A percentile compares a stretch with the other conserved stretches of the same genome.
Conservation (phyloP, 306 rosid genomes). For the Spatholobus suberectus region DNA sequence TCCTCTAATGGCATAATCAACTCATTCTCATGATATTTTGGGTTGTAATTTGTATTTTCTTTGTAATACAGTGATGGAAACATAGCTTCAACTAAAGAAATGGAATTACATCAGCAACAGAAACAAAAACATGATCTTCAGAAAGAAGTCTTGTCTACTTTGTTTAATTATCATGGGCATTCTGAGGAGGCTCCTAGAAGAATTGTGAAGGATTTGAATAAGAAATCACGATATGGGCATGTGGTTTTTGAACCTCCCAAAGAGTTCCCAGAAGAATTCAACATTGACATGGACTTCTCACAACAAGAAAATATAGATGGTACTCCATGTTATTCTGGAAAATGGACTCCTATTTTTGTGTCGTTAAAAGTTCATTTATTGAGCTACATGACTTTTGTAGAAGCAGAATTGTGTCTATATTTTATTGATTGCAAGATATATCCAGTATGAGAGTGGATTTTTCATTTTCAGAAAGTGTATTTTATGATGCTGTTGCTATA, state of each 20-base stretch:
- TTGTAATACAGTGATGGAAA: conserved; percentile 45
- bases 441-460: not conserved
- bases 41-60: conserved; percentile 32
- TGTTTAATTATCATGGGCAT: conserved; percentile 58
- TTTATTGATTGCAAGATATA: not conserved
- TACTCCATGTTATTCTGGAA: conserved; percentile 43
- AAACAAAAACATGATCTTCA: conserved; percentile 57
- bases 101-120: conserved; percentile 39
- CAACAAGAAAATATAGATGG: conserved; percentile 50
- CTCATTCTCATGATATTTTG: conserved; percentile 40
- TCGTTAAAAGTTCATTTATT: not conserved
- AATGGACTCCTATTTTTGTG: not conserved
- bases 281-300: conserved; percentile 44
- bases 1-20: not conserved
- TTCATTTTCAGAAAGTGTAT: conserved; percentile 17
- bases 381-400: conserved; percentile 4
- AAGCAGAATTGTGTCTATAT: not conserved
- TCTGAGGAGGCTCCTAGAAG: conserved; percentile 46
- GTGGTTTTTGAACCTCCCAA: conserved; percentile 61
- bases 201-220: conserved; percentile 45
- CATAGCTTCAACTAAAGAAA: conserved; percentile 38
- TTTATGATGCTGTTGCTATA: conserved; percentile 4
- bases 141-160: conserved; percentile 64
- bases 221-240: conserved; percentile 45
- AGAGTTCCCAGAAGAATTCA: conserved; percentile 49